phyloP scores from a whole-genome alignment of 73 alveolate species.

The Paramecium pentaurelia region DNA sequence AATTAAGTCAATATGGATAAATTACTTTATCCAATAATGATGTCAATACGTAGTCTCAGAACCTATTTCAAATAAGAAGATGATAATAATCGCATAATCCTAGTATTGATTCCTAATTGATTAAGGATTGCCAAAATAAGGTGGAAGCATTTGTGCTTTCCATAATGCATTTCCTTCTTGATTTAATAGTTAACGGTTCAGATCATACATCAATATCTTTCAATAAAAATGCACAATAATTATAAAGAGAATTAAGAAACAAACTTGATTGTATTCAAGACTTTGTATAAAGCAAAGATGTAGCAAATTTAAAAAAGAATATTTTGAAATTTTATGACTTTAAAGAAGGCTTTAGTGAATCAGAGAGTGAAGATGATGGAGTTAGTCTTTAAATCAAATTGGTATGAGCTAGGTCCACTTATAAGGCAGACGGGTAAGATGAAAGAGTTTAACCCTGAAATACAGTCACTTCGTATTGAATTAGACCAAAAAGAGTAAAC shows the following conservation, averaged over 20 bases:
- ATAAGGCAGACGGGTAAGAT: background rate
- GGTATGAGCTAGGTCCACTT: background rate
- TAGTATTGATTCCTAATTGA: background rate
- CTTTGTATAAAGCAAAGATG: background rate
- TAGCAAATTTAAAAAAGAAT: background rate
- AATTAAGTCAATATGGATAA: background rate
- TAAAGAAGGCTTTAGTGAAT: slow-evolving; percentile 14
- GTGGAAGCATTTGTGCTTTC: background rate
- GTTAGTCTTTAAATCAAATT: background rate
- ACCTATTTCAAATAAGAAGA: background rate
- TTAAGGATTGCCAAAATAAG: slow-evolving; percentile 1
- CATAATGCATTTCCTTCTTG: background rate
- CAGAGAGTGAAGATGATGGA: slow-evolving; percentile 1
- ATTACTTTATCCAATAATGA: background rate
- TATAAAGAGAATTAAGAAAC: background rate
- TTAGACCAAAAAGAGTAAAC: background rate
- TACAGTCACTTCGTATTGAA: background rate
- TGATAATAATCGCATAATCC: background rate
- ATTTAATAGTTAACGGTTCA: background rate
- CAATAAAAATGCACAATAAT: background rate
- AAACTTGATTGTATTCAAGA: background rate
- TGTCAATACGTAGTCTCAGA: background rate
- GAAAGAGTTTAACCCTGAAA: slow-evolving; percentile 7
- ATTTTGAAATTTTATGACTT: background rate
- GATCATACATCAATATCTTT: background rate